A percentile compares a stretch with the other conserved stretches of the same genome.
phyloP scores from a whole-genome alignment of 1,139 yeast species.

The Suzukiozyma palmioleophila region DNA sequence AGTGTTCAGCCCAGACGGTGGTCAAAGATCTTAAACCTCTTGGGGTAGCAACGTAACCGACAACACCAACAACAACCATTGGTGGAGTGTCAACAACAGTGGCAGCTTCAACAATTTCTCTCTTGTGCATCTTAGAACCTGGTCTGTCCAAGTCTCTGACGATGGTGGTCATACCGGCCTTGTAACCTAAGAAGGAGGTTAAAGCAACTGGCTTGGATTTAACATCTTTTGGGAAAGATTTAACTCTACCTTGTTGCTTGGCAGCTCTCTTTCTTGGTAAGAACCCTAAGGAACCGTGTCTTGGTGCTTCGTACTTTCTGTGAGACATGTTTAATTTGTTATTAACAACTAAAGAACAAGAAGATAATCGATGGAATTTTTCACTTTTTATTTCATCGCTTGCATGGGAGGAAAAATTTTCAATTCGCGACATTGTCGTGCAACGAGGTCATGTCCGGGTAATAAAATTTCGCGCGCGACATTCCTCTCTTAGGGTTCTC shows the following conservation, averaged over 20 bases:
- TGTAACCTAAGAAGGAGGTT: constrained; percentile 99
- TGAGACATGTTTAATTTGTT: constrained; percentile 71
- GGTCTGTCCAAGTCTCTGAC: constrained; percentile 99
- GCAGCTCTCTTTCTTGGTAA: constrained; percentile 99
- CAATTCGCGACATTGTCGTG: background rate
- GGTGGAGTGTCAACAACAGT: constrained; percentile 99
- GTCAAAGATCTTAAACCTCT: constrained; percentile 99
- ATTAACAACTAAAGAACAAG: constrained; percentile 22
- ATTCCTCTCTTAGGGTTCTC: background rate
- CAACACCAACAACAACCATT: constrained; percentile 98
- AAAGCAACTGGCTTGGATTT: constrained; percentile 97
- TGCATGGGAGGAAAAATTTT: background rate
- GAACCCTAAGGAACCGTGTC: constrained; percentile 99
- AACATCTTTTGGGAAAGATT: constrained; percentile 99
- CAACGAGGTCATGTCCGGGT: background rate
- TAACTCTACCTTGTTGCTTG: constrained; percentile 97
- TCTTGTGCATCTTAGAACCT: constrained; percentile 99
- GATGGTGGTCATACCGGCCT: constrained; percentile 99
- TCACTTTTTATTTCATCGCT: too few relatives aligned
- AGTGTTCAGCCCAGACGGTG: constrained; percentile 99
- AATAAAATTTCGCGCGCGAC: background rate
- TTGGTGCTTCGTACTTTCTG: constrained; percentile 99
- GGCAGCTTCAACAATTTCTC: constrained; percentile 99
- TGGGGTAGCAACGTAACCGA: constrained; percentile 99
- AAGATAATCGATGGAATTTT: constrained; percentile 6